Base-by-base conservation (phyloP, 2,329 filamentous ascomycete genomes). In the Pseudomassariella vexata region DNA sequence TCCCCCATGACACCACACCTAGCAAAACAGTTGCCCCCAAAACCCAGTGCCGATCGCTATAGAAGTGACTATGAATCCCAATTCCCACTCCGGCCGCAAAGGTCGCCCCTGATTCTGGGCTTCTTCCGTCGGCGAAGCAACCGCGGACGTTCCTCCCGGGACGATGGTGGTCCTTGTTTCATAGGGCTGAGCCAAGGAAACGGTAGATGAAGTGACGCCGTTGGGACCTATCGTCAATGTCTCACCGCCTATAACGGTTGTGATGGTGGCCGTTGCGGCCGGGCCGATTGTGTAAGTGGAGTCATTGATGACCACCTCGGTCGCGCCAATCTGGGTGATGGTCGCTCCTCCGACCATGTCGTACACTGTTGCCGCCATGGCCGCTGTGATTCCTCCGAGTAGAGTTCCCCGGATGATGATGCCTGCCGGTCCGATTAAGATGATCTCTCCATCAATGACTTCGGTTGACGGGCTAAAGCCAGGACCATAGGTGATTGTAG, bases 321-420 rank as follows among this genome's bases (percentile, higher is more conserved):
- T 67, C 1, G 64, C 51, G n/a, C 62, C 65, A 7, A 73, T 44
- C 42, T 67, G 60, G 11, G 67, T 70, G 32, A 75, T 56, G 3
- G 70, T 73, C 11, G 63, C 69, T 9, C 71, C 71, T 31, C 70
- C 71, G 7, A 70, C 60, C 34, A 73, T 62, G 25, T 64, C 65
- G 44, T 60, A 65, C 3, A 56, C 52, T 1, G 63, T 68, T 9
- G 55, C 56, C 2, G 47, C 52, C 2, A 49, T 30, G 3, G 44
- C 41, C 10, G 62, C 67, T 1, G 44, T 36, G 3, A 49, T 40
- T 0, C 68, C 70, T 12, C 69, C 69, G 0, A 73, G 35, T 1
- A 60, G 65, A 19, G 52, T 56, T 19, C 58, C 57, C 40, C 50
- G 59, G 3, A 66, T 46, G 3, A 57, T 42, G 5, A 73, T 46